Percentiles rank a stretch among this genome's conserved stretches.
Evolutionary conservation across 2,329 filamentous ascomycete species (phyloP).

Genomic region (Macrophomina tecta): DNA sequence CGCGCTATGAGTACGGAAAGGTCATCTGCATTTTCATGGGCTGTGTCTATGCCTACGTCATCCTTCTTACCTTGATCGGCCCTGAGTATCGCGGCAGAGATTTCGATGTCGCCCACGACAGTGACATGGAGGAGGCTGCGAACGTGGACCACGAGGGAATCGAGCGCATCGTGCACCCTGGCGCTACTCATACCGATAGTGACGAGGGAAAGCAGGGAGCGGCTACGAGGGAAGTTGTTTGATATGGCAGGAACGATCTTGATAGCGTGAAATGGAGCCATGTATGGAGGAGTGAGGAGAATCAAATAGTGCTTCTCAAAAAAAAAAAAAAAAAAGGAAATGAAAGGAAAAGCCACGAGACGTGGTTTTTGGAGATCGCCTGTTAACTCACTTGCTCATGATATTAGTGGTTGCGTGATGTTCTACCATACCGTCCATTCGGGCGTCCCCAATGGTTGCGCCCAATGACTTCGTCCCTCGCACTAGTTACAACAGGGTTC

Average conservation of each 20-base stretch:
- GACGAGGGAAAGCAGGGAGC: neutral
- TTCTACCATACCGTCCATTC: too few species aligned
- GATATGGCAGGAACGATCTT: neutral
- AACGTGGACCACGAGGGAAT: conserved; percentile 29
- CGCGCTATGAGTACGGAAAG: conserved; percentile 68
- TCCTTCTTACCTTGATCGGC: conserved; percentile 68
- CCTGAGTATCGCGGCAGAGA: conserved; percentile 52
- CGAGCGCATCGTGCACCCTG: conserved; percentile 22
- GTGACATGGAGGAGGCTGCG: conserved; percentile 41
- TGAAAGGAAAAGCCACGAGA: too few species aligned
- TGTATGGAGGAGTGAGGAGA: neutral
- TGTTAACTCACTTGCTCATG: too few species aligned
- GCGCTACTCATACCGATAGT: neutral
- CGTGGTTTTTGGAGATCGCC: too few species aligned
- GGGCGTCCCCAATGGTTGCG: too few species aligned
- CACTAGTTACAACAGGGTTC: neutral
- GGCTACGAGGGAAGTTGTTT: neutral
- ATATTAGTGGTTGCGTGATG: too few species aligned
- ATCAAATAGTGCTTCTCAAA: too few species aligned
- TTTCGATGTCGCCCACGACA: conserved; percentile 42
- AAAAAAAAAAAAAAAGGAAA: too few species aligned
- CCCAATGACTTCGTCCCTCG: neutral
- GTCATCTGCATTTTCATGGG: conserved; percentile 94
- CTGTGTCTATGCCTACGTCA: conserved; percentile 72
- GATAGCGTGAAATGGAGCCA: neutral